Evolutionary conservation across 2,329 filamentous ascomycete species (phyloP).

Genomic region (Beauveria varroae): DNA sequence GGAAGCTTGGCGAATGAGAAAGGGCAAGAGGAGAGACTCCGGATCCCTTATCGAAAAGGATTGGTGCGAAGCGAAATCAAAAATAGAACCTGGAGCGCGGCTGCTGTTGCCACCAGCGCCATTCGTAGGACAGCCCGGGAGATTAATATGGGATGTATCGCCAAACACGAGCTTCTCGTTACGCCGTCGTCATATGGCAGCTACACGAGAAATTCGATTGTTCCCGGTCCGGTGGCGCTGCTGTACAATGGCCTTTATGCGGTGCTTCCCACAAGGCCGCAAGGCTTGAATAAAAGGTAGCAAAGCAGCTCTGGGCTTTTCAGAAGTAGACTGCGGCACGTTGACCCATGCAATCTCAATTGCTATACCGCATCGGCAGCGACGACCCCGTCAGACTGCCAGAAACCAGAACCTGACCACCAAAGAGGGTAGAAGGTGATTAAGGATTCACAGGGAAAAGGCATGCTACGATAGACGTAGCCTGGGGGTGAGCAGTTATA

Average conservation of each 20-base stretch:
- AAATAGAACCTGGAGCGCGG: neutral
- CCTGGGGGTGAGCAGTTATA: conserved; percentile 2
- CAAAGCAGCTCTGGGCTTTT: neutral
- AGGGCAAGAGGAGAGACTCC: neutral
- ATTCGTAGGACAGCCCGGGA: neutral
- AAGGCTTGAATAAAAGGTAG: neutral
- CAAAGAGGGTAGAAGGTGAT: neutral
- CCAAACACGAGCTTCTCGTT: conserved; percentile 7
- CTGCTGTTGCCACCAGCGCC: neutral
- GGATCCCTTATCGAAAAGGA: neutral
- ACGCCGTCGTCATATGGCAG: conserved; percentile 2
- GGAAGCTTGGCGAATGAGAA: neutral
- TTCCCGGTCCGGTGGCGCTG: conserved; percentile 1
- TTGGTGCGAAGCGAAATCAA: neutral
- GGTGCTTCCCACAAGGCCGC: neutral
- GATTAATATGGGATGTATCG: neutral
- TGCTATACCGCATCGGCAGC: conserved; percentile 7
- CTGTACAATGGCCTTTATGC: neutral
- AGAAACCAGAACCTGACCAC: neutral
- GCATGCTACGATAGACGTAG: neutral
- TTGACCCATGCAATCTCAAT: neutral
- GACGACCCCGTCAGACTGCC: neutral
- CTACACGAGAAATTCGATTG: neutral
- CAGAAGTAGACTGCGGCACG: neutral
- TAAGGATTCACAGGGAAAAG: neutral